Conservation (phyloP, 106 monocot genomes). For the Posidonia australis region DNA sequence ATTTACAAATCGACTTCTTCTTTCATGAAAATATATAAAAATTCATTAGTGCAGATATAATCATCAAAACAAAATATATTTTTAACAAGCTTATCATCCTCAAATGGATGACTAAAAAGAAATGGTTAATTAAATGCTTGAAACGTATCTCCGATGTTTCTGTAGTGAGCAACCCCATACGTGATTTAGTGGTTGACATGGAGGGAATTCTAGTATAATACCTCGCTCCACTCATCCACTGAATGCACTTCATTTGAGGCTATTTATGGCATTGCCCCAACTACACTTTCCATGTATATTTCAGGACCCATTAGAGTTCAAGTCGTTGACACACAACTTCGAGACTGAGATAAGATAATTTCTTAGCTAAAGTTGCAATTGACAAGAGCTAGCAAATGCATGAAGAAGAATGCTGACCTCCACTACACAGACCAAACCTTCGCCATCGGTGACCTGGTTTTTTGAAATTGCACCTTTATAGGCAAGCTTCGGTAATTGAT, state of each 20-base stretch:
- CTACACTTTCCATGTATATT: neutral
- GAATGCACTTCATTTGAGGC: neutral
- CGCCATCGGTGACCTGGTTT: no score
- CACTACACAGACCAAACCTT: no score
- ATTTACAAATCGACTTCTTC: no score
- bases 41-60: no score
- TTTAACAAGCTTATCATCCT: neutral
- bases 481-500: no score
- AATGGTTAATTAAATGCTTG: neutral
- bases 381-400: no score
- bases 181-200: neutral
- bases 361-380: no score
- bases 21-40: no score
- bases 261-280: neutral
- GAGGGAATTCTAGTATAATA: neutral
- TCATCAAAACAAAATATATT: no score
- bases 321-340: neutral
- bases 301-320: neutral
- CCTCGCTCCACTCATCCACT: neutral
- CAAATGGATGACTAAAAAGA: neutral
- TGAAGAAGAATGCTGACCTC: conserved; percentile 1
- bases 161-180: neutral
- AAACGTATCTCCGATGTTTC: neutral
- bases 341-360: no score
- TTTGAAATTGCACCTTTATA: no score